phyloP scores from a whole-genome alignment of 148 eudicot species.

The Rhododendron kiyosumense region DNA sequence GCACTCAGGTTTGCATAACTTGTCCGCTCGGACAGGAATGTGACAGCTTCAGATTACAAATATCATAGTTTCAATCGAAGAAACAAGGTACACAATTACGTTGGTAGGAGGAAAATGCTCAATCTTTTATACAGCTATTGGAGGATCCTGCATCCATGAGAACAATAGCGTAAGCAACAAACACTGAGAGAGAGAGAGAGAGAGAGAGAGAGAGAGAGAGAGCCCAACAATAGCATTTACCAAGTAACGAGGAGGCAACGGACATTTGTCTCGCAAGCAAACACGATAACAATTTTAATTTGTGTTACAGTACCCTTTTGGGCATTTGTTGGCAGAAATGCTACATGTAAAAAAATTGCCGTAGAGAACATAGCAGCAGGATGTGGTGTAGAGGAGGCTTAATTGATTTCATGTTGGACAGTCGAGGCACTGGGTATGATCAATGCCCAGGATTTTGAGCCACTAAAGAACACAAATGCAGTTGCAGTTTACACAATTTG shows the following conservation, averaged over 20 bases:
- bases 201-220: neutral
- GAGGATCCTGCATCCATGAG: slow-evolving; percentile 21
- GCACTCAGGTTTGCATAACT: neutral
- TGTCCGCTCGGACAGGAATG: neutral
- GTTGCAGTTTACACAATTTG: neutral
- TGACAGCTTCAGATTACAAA: slow-evolving; percentile 10
- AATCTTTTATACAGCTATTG: slow-evolving; percentile 17
- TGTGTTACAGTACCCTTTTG: neutral
- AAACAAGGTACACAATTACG: neutral
- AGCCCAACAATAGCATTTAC: neutral
- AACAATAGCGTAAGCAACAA: slow-evolving; percentile 1
- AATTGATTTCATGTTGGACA: neutral
- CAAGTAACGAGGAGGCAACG: neutral
- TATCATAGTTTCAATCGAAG: slow-evolving; percentile 4
- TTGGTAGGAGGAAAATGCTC: neutral
- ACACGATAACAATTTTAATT: neutral
- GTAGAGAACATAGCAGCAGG: neutral
- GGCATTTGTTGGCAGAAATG: neutral
- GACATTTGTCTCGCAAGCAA: neutral
- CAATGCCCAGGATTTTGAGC: neutral
- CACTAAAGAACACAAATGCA: neutral
- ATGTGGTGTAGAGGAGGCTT: neutral
- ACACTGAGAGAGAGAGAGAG: neutral
- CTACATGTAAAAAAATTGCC: neutral
- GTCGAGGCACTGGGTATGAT: neutral